These are phyloP conservation scores for Fusarium verticillioides DNA, from an alignment of 2,329 filamentous ascomycete genomes.

Conservation along the genomic window DNA sequence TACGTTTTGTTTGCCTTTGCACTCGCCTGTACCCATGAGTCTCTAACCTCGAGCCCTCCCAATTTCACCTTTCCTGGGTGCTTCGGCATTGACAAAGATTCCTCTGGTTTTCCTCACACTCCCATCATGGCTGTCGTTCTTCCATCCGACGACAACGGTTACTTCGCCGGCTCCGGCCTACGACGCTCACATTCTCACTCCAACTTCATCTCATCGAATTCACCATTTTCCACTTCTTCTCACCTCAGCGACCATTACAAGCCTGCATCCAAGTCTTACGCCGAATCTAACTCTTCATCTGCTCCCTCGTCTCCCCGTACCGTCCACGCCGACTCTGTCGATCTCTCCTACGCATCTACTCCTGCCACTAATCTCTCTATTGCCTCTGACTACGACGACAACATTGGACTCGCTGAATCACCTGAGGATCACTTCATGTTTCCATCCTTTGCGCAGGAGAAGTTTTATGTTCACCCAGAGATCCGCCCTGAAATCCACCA, in stretches of 20 bases:
- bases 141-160: constrained; percentile 66
- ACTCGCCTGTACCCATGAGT: constrained; percentile 39
- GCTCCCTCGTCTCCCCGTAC: constrained; percentile 67
- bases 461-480: constrained; percentile 54
- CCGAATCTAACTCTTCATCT: constrained; percentile 63
- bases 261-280: constrained; percentile 55
- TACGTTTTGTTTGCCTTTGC: not conserved
- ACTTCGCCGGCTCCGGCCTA: constrained; percentile 65
- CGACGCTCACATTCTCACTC: constrained; percentile 71
- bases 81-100: constrained; percentile 40
- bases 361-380: constrained; percentile 72
- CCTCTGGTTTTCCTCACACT: constrained; percentile 32
- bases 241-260: constrained; percentile 60
- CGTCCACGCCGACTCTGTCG: constrained; percentile 62
- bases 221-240: constrained; percentile 58
- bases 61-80: constrained; percentile 32
- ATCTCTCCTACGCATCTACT: constrained; percentile 70
- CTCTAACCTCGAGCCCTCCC: constrained; percentile 23
- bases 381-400: constrained; percentile 65
- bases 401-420: constrained; percentile 55
- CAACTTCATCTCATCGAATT: constrained; percentile 60
- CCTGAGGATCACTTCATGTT: constrained; percentile 61
- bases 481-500: constrained; percentile 39
- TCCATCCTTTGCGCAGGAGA: constrained; percentile 58
- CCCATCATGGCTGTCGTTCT: constrained; percentile 66